A percentile compares a stretch with the other conserved stretches of the same genome.
Conservation (phyloP, 2,329 filamentous ascomycete species). For the Diaporthe citri region DNA sequence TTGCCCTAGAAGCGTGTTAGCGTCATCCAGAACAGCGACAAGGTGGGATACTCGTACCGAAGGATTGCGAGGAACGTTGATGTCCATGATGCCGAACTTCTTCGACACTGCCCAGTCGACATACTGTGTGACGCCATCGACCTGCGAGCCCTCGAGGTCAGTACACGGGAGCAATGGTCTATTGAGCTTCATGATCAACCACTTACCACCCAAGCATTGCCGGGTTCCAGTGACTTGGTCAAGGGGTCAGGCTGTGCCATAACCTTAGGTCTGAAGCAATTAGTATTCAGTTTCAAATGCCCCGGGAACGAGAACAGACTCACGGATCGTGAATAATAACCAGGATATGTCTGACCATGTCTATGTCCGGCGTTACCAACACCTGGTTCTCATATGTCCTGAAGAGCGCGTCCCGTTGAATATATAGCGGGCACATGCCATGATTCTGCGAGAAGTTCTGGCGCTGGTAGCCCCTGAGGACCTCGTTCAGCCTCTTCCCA, state of each 20-base stretch:
- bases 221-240: conserved; percentile 81
- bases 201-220: conserved; percentile 90
- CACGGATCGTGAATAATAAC: conserved; percentile 93
- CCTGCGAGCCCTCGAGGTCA: conserved; percentile 60
- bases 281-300: conserved; percentile 36
- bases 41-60: neutral
- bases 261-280: conserved; percentile 71
- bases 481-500: conserved; percentile 79
- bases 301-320: conserved; percentile 52
- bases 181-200: too few species aligned
- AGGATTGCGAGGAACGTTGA: conserved; percentile 85
- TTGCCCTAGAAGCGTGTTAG: conserved; percentile 53
- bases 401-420: conserved; percentile 79
- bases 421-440: conserved; percentile 83
- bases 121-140: conserved; percentile 84
- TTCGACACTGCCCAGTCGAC: conserved; percentile 85
- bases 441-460: conserved; percentile 78
- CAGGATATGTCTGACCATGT: conserved; percentile 75
- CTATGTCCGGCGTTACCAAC: conserved; percentile 80
- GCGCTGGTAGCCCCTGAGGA: conserved; percentile 83
- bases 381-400: conserved; percentile 90
- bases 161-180: neutral
- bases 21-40: conserved; percentile 64
- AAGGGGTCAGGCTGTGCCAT: conserved; percentile 75
- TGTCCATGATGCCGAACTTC: conserved; percentile 87